Evolutionary conservation across 1,139 yeast species (phyloP).

Genomic region (Ogataea hybrid): DNA sequence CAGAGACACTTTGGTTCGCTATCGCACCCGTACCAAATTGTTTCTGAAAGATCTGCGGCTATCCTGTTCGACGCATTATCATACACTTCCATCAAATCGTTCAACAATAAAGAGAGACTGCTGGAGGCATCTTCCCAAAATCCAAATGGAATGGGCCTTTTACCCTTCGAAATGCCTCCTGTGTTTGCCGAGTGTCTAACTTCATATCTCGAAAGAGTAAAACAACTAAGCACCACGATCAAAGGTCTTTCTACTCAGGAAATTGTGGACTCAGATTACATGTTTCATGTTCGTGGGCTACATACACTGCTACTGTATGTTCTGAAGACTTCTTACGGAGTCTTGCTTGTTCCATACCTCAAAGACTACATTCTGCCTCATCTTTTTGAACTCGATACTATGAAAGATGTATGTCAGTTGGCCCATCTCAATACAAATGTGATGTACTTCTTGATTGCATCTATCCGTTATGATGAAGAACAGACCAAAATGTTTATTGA

Average conservation of each 20-base stretch:
- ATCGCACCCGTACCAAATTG: conserved; percentile 72
- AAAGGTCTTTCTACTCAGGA: conserved; percentile 42
- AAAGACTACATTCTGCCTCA: conserved; percentile 63
- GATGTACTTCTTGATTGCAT: conserved; percentile 25
- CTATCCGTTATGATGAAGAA: conserved; percentile 22
- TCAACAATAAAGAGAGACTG: conserved; percentile 43
- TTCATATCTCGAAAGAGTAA: conserved; percentile 20
- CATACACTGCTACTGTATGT: conserved; percentile 33
- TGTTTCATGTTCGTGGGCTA: conserved; percentile 42
- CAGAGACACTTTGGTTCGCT: conserved; percentile 45
- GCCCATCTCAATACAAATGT: conserved; percentile 44
- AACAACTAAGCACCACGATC: conserved; percentile 17
- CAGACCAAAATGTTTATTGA: conserved; percentile 41
- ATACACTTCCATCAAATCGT: conserved; percentile 51
- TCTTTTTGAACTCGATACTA: conserved; percentile 58
- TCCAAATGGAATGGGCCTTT: conserved; percentile 30
- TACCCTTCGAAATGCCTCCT: conserved; percentile 13
- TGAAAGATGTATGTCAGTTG: conserved; percentile 82
- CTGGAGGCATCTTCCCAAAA: conserved; percentile 37
- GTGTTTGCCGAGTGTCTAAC: conserved; percentile 20
- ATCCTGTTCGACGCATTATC: conserved; percentile 57
- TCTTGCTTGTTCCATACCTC: conserved; percentile 41
- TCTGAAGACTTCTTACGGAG: conserved; percentile 42
- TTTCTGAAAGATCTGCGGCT: conserved; percentile 70
- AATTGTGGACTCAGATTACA: conserved; percentile 45